Percentiles rank a stretch among this genome's conserved stretches.
Evolutionary conservation across 208 protist genomes (phyloP).

Genomic region (Leishmania tarentolae): DNA sequence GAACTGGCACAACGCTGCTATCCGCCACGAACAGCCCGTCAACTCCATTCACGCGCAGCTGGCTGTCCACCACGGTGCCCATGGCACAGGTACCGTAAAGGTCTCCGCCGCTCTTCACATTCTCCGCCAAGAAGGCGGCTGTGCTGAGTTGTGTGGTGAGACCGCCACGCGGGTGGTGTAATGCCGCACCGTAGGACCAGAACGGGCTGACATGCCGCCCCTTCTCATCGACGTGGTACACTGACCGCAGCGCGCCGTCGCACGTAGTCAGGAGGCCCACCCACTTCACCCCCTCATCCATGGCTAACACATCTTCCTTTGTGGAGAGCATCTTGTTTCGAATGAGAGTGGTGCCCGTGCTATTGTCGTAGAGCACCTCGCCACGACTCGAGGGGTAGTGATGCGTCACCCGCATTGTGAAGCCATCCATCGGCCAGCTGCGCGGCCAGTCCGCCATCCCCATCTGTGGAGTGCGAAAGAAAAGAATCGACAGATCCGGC

Average conservation of each 20-base stretch:
- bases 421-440: slow-evolving; percentile 46
- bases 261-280: slow-evolving; percentile 56
- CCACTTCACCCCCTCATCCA: slow-evolving; percentile 82
- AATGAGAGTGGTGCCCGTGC: slow-evolving; percentile 22
- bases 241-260: slow-evolving; percentile 37
- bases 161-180: slow-evolving; percentile 44
- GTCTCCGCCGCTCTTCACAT: slow-evolving; percentile 43
- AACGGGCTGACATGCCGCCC: slow-evolving; percentile 51
- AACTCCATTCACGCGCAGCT: slow-evolving; percentile 56
- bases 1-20: slow-evolving; percentile 69
- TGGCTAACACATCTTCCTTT: slow-evolving; percentile 57
- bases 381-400: slow-evolving; percentile 73
- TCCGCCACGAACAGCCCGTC: slow-evolving; percentile 67
- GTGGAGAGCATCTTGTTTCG: slow-evolving; percentile 50
- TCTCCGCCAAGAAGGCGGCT: slow-evolving; percentile 59
- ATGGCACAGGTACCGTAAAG: slow-evolving; percentile 80
- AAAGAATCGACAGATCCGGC: slow-evolving; percentile 58
- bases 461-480: slow-evolving; percentile 69
- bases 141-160: slow-evolving; percentile 51
- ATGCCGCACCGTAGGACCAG: slow-evolving; percentile 37
- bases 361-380: slow-evolving; percentile 31
- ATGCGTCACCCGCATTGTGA: slow-evolving; percentile 68
- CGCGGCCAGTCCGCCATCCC: slow-evolving; percentile 31
- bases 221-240: slow-evolving; percentile 44
- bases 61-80: slow-evolving; percentile 56